Evolutionary conservation across 139 green algal genomes (phyloP).

Genomic region (Coccomyxa sp.): DNA sequence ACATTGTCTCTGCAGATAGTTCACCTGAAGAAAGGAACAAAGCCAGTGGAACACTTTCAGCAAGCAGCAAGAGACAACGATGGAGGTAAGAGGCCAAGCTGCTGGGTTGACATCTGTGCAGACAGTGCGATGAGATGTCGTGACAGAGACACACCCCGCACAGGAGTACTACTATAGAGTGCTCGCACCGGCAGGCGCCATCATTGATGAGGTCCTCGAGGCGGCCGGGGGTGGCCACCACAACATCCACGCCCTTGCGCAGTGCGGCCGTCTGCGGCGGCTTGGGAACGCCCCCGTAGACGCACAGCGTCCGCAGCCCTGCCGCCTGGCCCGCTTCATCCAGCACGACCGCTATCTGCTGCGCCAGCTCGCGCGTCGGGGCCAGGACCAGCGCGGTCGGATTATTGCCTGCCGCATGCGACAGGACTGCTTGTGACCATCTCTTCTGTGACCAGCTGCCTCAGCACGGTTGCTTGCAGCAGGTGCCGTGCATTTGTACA

Average conservation of each 20-base stretch:
- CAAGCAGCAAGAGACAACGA: too few species aligned
- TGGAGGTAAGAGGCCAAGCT: too few species aligned
- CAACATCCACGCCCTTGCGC: slow-evolving; percentile 47
- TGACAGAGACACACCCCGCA: too few species aligned
- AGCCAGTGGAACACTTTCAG: too few species aligned
- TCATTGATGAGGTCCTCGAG: slow-evolving; percentile 90
- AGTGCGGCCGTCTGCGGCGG: slow-evolving; percentile 44
- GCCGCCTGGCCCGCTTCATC: slow-evolving; percentile 49
- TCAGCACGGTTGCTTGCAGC: not conserved
- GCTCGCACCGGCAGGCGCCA: slow-evolving; percentile 22
- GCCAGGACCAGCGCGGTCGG: slow-evolving; percentile 75
- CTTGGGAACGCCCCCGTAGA: slow-evolving; percentile 93
- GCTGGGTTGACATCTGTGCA: too few species aligned
- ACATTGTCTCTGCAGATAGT: too few species aligned
- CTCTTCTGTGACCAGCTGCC: slow-evolving; percentile 18
- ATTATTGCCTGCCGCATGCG: slow-evolving; percentile 33
- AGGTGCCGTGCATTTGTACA: not conserved
- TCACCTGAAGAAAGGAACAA: too few species aligned
- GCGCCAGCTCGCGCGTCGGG: slow-evolving; percentile 88
- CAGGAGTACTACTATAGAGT: too few species aligned
- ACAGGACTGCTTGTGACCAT: slow-evolving; percentile 6
- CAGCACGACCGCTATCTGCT: slow-evolving; percentile 77
- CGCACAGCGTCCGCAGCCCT: slow-evolving; percentile 57
- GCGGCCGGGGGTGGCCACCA: slow-evolving; percentile 87
- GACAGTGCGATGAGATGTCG: too few species aligned